Base-by-base conservation (phyloP, 2,329 filamentous ascomycete genomes). In the Ophiostoma populinum region DNA sequence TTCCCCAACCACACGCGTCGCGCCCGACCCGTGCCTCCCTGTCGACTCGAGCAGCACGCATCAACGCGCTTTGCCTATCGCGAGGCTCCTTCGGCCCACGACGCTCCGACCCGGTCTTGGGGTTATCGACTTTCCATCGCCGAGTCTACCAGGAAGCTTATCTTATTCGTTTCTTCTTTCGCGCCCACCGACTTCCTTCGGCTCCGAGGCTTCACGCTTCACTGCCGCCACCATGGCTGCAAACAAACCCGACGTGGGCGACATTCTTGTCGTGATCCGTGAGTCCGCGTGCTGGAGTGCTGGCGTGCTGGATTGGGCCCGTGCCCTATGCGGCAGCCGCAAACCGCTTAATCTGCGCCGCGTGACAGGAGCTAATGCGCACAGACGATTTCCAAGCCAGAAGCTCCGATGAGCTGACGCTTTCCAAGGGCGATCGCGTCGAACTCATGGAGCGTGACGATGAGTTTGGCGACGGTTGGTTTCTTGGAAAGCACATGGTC, bases 331-430 rank as follows among this genome's bases (percentile, higher is more conserved):
- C n/a, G n/a, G n/a, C n/a, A n/a, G n/a, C n/a, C n/a, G n/a, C n/a
- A n/a, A n/a, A n/a, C n/a, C n/a, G n/a, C n/a, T n/a, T n/a, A n/a
- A n/a, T n/a, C n/a, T n/a, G n/a, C n/a, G n/a, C 8, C 9, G 15
- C 13, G n/a, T 32, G 19, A 32, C 13, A 10, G 12, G 7, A 22
- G n/a, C 34, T 33, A 4, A 38, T 18, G 11, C n/a, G 18, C 11
- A 24, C 43, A 92, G 83, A 98, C 58, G 85, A 94, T 57, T 95
- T 98, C 55, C 64, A 75, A 46, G 86, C 87, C 39, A 75, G 90
- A 46, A 92, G 85, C 55, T 79, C 81, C 39, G 90, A 98, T 58
- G 90, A 98, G 63, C 66, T 98, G 50, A 92, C 74, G 47, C 65
- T 98, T 45, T 64, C 72, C 37, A 92, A 92, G 51, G 86, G 80